Evolutionary conservation across 768 basidiomycete genomes (phyloP), one percentile per base, ranked within the genome.

Genomic region (Termitomyces titanicus): DNA sequence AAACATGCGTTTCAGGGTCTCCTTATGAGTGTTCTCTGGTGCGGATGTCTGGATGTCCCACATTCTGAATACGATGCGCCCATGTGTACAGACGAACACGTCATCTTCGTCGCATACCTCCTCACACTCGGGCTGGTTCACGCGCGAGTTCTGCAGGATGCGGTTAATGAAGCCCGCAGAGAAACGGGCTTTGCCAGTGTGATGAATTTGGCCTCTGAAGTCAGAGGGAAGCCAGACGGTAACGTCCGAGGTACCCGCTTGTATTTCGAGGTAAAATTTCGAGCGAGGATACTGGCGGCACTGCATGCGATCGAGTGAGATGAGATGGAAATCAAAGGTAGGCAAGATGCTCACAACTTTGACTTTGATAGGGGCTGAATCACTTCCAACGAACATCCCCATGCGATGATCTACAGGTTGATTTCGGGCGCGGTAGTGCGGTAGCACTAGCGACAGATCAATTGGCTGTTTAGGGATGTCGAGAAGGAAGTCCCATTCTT

Each of bases 171-270:
- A 91, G 39, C 88, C 88, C 9, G 87, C 77, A 20, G 89, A 92
- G 68, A 84, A 85, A 8, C 74, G 67, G 5, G 78, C 72, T 57
- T 73, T 79, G 45, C 80, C 79, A 13, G 76, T 69, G 61, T 80
- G 70, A 61, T 76, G 79, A 37, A 92, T 87, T 35, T 73, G 79
- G 22, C 89, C 89, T 53, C 74, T 80, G 71, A 91, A 91, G 64
- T 92, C 88, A 34, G 88, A 89, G 13, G 89, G 89, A 18, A 92
- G 74, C 83, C 84, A 91, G 55, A 91, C 69, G 5, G 84, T 89
- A 29, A 91, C 79, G 62, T 88, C 80, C 38, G 89, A 86, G n/a
- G 74, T 70, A n/a, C 76, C 72, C 17, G 81, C 84, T 59, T 78
- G 78, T 34, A 92, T 73, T 66, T 88, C 83, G 47, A 91, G 77